A percentile compares a stretch with the other conserved stretches of the same genome.
Evolutionary conservation across 257 asterid species (phyloP).

Genomic region (Ilex aquifolium): DNA sequence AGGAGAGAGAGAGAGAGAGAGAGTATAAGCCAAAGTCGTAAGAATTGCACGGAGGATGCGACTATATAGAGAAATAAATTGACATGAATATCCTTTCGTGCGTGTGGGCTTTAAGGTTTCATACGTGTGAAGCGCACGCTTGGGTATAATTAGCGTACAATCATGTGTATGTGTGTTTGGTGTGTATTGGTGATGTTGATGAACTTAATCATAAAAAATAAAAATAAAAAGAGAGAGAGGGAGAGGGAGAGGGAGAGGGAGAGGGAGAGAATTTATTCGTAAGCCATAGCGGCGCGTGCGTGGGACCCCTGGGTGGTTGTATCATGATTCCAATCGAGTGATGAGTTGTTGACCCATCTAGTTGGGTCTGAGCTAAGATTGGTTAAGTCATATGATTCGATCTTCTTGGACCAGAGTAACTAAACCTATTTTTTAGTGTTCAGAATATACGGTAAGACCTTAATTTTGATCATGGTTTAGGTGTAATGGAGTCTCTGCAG

Average conservation of each 20-base stretch:
- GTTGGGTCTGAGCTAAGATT: constrained; percentile 3
- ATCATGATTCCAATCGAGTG: constrained; percentile 22
- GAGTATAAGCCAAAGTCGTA: constrained; percentile 16
- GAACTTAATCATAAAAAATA: no score
- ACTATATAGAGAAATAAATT: constrained; percentile 37
- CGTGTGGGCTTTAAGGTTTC: constrained; percentile 32
- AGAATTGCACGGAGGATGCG: constrained; percentile 46
- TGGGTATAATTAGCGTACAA: constrained; percentile 16
- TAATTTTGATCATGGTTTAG: no score
- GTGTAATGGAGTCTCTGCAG: no score
- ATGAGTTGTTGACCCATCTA: not conserved
- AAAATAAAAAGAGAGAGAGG: no score
- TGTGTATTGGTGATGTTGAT: no score
- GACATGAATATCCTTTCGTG: constrained; percentile 7
- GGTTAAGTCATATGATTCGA: no score
- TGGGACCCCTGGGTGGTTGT: constrained; percentile 45
- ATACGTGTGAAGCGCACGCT: constrained; percentile 63
- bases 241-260: no score
- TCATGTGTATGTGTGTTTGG: not conserved
- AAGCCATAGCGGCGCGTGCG: constrained; percentile 5
- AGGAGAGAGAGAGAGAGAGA: constrained; percentile 16
- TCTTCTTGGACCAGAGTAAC: no score
- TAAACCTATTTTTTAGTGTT: no score
- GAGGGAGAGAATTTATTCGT: no score
- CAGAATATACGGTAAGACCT: no score